These are phyloP conservation scores for Cymodocea nodosa DNA, from an alignment of 116 monocot genomes.

Conservation along the genomic window DNA sequence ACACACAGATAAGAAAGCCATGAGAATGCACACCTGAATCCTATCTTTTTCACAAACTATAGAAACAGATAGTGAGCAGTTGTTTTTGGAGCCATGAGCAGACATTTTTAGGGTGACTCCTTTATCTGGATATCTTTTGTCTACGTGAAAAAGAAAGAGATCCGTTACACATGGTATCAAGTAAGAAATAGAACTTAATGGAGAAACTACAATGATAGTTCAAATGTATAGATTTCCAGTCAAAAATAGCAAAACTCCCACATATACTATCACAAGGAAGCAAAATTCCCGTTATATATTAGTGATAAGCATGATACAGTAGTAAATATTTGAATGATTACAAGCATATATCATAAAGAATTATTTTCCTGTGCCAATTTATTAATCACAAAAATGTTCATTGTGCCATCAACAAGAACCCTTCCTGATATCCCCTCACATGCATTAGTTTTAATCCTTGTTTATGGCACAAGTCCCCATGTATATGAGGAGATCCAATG, in stretches of 20 bases:
- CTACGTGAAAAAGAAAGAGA: slow-evolving; percentile 16
- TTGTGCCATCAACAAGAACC: no score
- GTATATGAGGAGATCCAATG: no score
- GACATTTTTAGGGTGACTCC: slow-evolving; percentile 62
- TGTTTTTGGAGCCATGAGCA: slow-evolving; percentile 20
- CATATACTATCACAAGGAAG: no score
- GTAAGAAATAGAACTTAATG: not conserved
- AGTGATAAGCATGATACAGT: no score
- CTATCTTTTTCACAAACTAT: slow-evolving; percentile 48
- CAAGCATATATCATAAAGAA: no score
- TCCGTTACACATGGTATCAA: not conserved
- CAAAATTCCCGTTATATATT: no score
- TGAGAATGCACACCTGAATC: slow-evolving; percentile 22
- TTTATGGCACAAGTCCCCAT: no score
- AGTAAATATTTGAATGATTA: no score
- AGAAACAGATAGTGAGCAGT: slow-evolving; percentile 73
- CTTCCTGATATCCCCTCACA: no score
- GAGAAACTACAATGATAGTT: not conserved
- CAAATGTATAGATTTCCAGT: not conserved
- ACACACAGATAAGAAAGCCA: not conserved
- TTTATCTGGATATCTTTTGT: slow-evolving; percentile 58
- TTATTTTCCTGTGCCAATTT: no score
- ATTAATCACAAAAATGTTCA: no score
- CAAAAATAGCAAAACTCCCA: not conserved
- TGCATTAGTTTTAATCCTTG: no score